A percentile compares a stretch with the other conserved stretches of the same genome.
phyloP scores from a whole-genome alignment of 768 basidiomycete species.

The Panaeolus papilionaceus region DNA sequence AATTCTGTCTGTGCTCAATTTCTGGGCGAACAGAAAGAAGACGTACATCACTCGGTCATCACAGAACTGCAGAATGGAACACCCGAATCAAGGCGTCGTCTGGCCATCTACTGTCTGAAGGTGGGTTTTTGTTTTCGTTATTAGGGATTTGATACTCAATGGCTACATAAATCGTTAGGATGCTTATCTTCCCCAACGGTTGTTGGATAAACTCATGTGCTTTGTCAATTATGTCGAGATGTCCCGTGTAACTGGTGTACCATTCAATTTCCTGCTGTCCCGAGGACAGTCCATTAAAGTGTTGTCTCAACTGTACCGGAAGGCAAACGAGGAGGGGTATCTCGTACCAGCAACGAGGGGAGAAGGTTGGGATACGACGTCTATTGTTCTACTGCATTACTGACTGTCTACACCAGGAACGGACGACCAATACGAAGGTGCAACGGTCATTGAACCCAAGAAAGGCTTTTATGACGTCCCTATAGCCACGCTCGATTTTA shows the following conservation, averaged over 20 bases:
- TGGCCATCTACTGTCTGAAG: conserved; percentile 99
- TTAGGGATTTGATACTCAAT: conserved; percentile 1
- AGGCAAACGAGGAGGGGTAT: conserved; percentile 91
- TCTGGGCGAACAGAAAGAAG: conserved; percentile 98
- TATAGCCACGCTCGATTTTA: conserved; percentile 98
- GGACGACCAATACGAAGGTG: conserved; percentile 98
- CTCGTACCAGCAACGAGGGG: conserved; percentile 84
- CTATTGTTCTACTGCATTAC: conserved; percentile 4
- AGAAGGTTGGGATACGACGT: conserved; percentile 62
- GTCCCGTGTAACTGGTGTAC: conserved; percentile 99
- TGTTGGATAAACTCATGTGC: conserved; percentile 98
- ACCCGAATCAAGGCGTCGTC: conserved; percentile 86
- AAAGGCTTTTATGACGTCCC: conserved; percentile 97
- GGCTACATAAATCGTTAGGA: conserved; percentile 59
- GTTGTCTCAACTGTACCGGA: conserved; percentile 92
- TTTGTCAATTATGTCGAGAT: conserved; percentile 99
- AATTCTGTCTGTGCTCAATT: conserved; percentile 99
- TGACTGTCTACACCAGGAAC: conserved; percentile 52
- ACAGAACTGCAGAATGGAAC: conserved; percentile 98
- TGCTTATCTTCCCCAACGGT: conserved; percentile 95
- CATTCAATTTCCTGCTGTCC: conserved; percentile 93
- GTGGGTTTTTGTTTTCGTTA: conserved; percentile 41
- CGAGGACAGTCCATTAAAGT: conserved; percentile 99
- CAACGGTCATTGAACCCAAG: conserved; percentile 96
- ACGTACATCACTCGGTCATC: conserved; percentile 98